Base-by-base conservation (phyloP, 148 eudicot species). In the Rhododendron mucronatum region DNA sequence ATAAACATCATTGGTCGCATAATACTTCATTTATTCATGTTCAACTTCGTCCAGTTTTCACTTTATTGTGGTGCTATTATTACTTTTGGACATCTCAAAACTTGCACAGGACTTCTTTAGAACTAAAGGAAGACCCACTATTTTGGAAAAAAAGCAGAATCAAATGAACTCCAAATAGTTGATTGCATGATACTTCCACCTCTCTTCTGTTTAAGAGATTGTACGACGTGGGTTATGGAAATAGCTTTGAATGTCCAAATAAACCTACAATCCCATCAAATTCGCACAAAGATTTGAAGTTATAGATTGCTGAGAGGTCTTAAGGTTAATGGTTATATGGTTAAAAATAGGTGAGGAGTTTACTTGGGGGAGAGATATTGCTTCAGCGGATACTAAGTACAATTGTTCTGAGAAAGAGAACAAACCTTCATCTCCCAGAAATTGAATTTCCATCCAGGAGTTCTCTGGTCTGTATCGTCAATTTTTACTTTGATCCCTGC, bases 401-500 rank as follows among this genome's bases (percentile, higher is more conserved):
- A 33, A 50, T 59, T 35, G 78, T 63, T 50, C 35, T 48, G 69
- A 47, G 35, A 65, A 21, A 20, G 39, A 41, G 80, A 47, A 71
- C 89, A 82, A 57, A 97, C 99, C 99, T 97, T 95, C 98, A 97
- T 97, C 89, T 97, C 99, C 98, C 98, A 97, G 90, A 92, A 95
- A 89, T 97, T 97, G 84, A 91, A 97, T 89, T 97, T 97, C 99
- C 99, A 97, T 30, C 99, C 99, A 84, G 99, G 99, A 23, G 99
- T 97, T 89, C 92, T 91, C 91, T 94, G 99, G 84, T 97, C 99
- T 23, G 99, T 92, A 89, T 94, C 95, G 84, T 97, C 99, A 86
- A 95, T 83, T 87, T 97, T 94, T 55, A 93, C 96, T 92, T 86
- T 94, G 59, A 97, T 82, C 57, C 98, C 98, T 69, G 97, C 98